Evolutionary conservation across 805 yeast species (phyloP), one percentile per base, ranked within the genome.

Genomic region (Teunomyces tritomae): DNA sequence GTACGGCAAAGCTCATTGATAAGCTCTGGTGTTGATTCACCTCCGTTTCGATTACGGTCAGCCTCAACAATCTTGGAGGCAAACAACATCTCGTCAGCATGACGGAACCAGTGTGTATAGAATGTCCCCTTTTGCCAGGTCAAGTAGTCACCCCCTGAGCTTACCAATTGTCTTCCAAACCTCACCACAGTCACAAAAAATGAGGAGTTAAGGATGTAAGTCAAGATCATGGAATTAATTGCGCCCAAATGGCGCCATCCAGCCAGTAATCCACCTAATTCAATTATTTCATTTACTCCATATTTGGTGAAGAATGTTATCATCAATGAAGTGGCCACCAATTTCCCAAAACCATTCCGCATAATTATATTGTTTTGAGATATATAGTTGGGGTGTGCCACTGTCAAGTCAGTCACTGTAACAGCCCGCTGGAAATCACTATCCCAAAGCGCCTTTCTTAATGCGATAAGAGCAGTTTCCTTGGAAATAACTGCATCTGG

Each of bases 1-100:
- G 59, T 54, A 40, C 77, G 58, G 45, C 74, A 69, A 46, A 73
- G 61, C 47, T 73, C 78, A 36, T 65, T 65, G 8, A 64, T 55
- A n/a, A 73, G 55, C 43, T 61, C 63, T 2, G 63, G 57, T 35
- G 58, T 59, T 30, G 62, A 59, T 40, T 65, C 72, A 10, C 70
- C 70, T 4, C 81, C 82, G 53, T 71, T 77, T 44, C 80, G 61
- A 42, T 67, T 70, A 9, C 82, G 73, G 63, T 88, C 90, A 43
- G 85, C 78, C 50, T 85, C 88, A 28, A 86, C 76, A 28, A 85
- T 74, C 55, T 78, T 75, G 1, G 86, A 70, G 39, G 84, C 76
- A 83, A 87, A 81, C 50, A 78, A 67, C 74, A 87, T 72, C 59
- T 86, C 88, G 55, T 84, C 87, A 16, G 84, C 78, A 61, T 83